These are phyloP conservation scores for Athelia sp. DNA, from an alignment of 1,284 basidiomycete genomes.

Conservation along the genomic window DNA sequence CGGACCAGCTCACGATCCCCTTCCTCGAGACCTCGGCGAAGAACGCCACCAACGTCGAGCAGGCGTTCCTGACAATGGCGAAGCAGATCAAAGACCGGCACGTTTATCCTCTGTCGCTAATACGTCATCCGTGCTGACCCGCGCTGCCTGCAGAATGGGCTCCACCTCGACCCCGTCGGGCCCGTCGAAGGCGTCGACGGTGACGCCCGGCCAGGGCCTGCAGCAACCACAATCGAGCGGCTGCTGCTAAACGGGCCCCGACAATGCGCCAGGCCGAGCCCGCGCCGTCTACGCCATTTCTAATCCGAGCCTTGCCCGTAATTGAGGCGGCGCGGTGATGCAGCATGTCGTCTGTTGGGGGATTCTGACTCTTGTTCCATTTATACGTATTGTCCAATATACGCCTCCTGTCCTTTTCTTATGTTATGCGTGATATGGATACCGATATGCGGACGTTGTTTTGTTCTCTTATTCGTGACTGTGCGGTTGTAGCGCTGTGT, in stretches of 20 bases:
- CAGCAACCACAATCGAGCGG: slow-evolving; percentile 47
- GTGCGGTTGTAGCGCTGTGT: too few relatives aligned
- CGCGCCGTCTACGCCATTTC: slow-evolving; percentile 43
- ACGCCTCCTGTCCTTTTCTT: neutral
- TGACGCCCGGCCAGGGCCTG: slow-evolving; percentile 50
- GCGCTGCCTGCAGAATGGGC: slow-evolving; percentile 55
- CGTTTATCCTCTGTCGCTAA: slow-evolving; percentile 13
- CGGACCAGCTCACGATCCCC: slow-evolving; percentile 90
- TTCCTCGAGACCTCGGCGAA: slow-evolving; percentile 99
- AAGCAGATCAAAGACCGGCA: slow-evolving; percentile 98
- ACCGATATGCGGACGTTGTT: too few relatives aligned
- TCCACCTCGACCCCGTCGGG: slow-evolving; percentile 67
- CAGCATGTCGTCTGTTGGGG: neutral
- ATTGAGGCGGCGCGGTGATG: neutral
- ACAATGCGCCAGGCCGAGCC: slow-evolving; percentile 68
- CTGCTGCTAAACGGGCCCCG: slow-evolving; percentile 41
- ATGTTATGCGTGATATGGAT: too few relatives aligned
- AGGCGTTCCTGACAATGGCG: slow-evolving; percentile 99
- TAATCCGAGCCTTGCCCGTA: slow-evolving; percentile 4
- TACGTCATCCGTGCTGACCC: slow-evolving; percentile 8
- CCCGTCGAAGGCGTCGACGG: slow-evolving; percentile 59
- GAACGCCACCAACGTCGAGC: slow-evolving; percentile 98
- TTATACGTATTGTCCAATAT: slow-evolving; percentile 1
- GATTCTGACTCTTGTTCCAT: neutral
- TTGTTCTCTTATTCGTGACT: too few relatives aligned